Evolutionary conservation across 2,329 filamentous ascomycete species (phyloP).

Genomic region (Penicillium sp.): DNA sequence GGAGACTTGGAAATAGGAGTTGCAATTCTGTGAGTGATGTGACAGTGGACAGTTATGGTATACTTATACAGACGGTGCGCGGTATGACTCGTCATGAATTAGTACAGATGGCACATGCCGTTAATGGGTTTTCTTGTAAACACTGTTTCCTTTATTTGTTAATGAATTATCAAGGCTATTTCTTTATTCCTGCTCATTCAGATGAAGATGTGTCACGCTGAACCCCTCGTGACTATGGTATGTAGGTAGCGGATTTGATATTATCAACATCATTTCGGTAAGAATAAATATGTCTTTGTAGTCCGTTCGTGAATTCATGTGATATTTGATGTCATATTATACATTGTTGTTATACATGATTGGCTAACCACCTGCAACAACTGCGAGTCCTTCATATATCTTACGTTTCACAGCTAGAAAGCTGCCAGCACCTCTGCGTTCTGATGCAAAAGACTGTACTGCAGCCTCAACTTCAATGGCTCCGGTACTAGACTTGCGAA

Average conservation of each 20-base stretch:
- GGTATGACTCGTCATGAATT: neutral
- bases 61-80: neutral
- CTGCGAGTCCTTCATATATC: slow-evolving; percentile 90
- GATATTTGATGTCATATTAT: slow-evolving; percentile 5
- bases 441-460: slow-evolving; percentile 48
- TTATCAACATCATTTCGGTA: neutral
- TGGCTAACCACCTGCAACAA: slow-evolving; percentile 54
- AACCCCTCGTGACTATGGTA: neutral
- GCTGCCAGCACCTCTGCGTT: slow-evolving; percentile 56
- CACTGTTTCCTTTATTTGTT: neutral
- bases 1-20: neutral
- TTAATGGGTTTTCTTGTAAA: neutral
- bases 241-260: neutral
- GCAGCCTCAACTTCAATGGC: slow-evolving; percentile 83
- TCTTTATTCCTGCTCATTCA: neutral
- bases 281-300: neutral
- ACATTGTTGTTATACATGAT: slow-evolving; percentile 10
- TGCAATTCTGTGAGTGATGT: neutral
- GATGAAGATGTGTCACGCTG: neutral
- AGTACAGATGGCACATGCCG: neutral
- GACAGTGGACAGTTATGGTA: neutral
- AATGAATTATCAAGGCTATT: neutral
- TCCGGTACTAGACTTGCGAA: slow-evolving; percentile 82
- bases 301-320: neutral
- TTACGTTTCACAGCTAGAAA: slow-evolving; percentile 85